Conservation (phyloP, 202 grass and related monocot genomes). For the Saccharum hybrid region DNA sequence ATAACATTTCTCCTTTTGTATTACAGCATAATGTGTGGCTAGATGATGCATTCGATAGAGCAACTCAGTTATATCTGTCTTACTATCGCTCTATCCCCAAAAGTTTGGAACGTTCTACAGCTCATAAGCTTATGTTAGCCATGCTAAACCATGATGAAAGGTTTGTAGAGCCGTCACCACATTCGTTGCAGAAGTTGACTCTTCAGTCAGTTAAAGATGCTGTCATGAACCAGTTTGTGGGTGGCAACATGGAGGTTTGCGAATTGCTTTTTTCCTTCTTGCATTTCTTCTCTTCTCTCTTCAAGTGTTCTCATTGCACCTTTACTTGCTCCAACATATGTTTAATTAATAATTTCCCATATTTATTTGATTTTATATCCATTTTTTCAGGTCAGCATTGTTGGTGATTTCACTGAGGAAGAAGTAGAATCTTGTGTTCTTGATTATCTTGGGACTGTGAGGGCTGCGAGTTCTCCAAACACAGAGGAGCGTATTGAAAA, state of each 20-base stretch:
- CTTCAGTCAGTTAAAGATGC: conserved; percentile 90
- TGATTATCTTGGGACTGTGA: conserved; percentile 95
- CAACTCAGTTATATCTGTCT: conserved; percentile 90
- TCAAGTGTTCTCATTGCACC: not conserved
- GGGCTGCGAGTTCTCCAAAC: conserved; percentile 54
- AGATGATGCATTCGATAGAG: conserved; percentile 99
- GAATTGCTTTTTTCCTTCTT: conserved; percentile 26
- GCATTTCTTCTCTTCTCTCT: not conserved
- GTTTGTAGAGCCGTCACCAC: conserved; percentile 91
- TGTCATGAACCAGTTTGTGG: conserved; percentile 97
- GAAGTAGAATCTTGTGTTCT: conserved; percentile 97
- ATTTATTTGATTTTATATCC: conserved; percentile 14
- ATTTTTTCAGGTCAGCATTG: conserved; percentile 75
- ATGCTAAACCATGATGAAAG: conserved; percentile 95
- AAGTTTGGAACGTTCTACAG: conserved; percentile 97
- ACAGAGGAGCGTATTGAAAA: conserved; percentile 58
- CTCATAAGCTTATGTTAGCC: conserved; percentile 96
- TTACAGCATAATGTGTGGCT: conserved; percentile 97
- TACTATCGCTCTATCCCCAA: conserved; percentile 94
- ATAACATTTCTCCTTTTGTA: conserved; percentile 15
- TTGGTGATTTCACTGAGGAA: conserved; percentile 95
- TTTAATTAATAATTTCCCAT: conserved; percentile 1
- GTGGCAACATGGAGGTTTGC: conserved; percentile 92
- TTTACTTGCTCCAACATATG: conserved; percentile 30
- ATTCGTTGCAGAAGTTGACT: conserved; percentile 89